phyloP scores from a whole-genome alignment of 352 stramenopile genomes.

The Peronospora destructor region DNA sequence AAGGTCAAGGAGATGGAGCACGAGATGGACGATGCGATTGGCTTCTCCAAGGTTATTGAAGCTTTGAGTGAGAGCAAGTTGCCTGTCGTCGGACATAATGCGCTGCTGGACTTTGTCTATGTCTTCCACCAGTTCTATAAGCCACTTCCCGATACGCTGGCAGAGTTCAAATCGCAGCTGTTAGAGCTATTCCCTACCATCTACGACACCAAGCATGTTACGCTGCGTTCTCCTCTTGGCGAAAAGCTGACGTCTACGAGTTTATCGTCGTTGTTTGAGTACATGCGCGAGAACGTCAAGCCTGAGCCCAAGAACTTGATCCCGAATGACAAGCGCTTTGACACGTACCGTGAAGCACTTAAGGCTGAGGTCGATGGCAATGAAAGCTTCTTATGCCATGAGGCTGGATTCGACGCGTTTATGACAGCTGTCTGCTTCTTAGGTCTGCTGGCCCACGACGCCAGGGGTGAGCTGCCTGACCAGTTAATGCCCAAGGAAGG shows the following conservation, averaged over 20 bases:
- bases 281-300: constrained; percentile 64
- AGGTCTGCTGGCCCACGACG: constrained; percentile 52
- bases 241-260: constrained; percentile 56
- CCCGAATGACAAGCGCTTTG: constrained; percentile 45
- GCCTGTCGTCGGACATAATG: constrained; percentile 75
- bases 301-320: constrained; percentile 48
- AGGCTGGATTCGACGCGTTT: constrained; percentile 82
- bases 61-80: constrained; percentile 65
- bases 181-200: constrained; percentile 65
- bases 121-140: constrained; percentile 81
- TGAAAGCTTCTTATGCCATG: constrained; percentile 60
- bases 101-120: constrained; percentile 79
- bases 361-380: constrained; percentile 41
- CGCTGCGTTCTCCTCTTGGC: constrained; percentile 43
- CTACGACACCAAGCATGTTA: constrained; percentile 75
- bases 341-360: constrained; percentile 55
- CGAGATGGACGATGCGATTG: constrained; percentile 63
- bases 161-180: constrained; percentile 67
- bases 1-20: constrained; percentile 44
- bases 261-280: constrained; percentile 64
- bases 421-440: constrained; percentile 81
- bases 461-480: constrained; percentile 39
- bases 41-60: constrained; percentile 77
- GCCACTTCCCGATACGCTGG: constrained; percentile 55
- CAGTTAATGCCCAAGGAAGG: constrained; percentile 22